Evolutionary conservation across 768 basidiomycete genomes (phyloP), one percentile per base, ranked within the genome.

Genomic region (Dioszegia crocea): DNA sequence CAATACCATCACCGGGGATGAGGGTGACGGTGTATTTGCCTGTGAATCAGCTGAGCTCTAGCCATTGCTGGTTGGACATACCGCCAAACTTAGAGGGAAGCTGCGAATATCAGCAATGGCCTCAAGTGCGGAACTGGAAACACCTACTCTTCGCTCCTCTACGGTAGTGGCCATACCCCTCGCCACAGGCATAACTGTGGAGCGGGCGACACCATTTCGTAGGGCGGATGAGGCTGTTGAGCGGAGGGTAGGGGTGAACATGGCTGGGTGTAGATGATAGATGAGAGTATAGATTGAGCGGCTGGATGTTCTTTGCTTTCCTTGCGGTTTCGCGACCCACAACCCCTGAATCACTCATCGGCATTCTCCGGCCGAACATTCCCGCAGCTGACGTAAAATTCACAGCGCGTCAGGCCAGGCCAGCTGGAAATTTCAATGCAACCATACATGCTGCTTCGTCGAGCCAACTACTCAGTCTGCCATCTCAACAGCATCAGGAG

Each of bases 1-100:
- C 96, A 71, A 99, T 87, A 80, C 96, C 96, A 75, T 99, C 96
- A 66, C 96, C 96, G 44, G 94, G 93, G 68, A 98, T 94, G 73
- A 97, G 85, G 59, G 93, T 97, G 68, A 96, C 91, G 26, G 73
- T 71, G 70, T 75, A 76, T 62, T 72, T 71, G 59, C 75, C 71
- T 70, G 49, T 16, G 14, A 45, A 24, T 56, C n/a, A 53, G 51
- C 10, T 19, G 16, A 27, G 31, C 19, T 11, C 24, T 21, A 10
- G 11, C 26, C 33, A 24, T 21, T 56, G 41, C 6, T 21, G 43
- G 10, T 3, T 10, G 2, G 21, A 52, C 68, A 17, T 54, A 71
- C 70, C 75, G 54, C 75, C 75, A 63, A 68, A 74, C 59, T 76
- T 76, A 48, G 72, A 61, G 19, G 75, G 75, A 29, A 74, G 61